Percentiles rank a stretch among this genome's conserved stretches.
Conservation (phyloP, 805 yeast genomes). For the Kregervanrija delftensis region DNA sequence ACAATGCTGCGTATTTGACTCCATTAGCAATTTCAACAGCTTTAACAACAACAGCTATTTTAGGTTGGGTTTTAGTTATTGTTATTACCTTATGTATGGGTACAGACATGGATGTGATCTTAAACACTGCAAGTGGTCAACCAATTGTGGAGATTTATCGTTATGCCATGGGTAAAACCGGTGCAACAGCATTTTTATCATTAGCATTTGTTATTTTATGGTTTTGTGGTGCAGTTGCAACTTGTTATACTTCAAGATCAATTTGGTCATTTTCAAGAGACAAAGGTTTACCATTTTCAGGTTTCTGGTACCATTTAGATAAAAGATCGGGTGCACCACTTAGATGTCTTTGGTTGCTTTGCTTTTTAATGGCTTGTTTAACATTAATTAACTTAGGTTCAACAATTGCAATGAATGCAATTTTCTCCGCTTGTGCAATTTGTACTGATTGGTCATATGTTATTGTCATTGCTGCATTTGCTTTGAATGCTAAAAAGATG, state of each 20-base stretch:
- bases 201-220: constrained; percentile 43
- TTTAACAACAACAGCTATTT: constrained; percentile 38
- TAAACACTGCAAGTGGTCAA: constrained; percentile 35
- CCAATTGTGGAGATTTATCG: constrained; percentile 46
- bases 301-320: constrained; percentile 33
- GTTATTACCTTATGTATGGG: constrained; percentile 41
- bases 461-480: constrained; percentile 34
- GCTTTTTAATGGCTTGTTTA: constrained; percentile 33
- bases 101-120: constrained; percentile 29
- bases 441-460: constrained; percentile 44
- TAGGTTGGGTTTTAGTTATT: constrained; percentile 44
- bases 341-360: constrained; percentile 34
- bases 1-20: constrained; percentile 45
- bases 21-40: constrained; percentile 56
- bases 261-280: constrained; percentile 54
- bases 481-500: constrained; percentile 35
- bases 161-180: constrained; percentile 45
- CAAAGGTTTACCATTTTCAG: constrained; percentile 41
- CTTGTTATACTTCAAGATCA: constrained; percentile 44
- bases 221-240: constrained; percentile 47
- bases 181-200: constrained; percentile 46
- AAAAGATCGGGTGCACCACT: constrained; percentile 35
- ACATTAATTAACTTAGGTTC: constrained; percentile 35
- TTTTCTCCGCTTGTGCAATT: constrained; percentile 45
- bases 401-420: constrained; percentile 41